Percentiles rank a stretch among this genome's conserved stretches.
These are phyloP conservation scores for Mycena amicta DNA, from an alignment of 768 basidiomycete species.

Conservation along the genomic window DNA sequence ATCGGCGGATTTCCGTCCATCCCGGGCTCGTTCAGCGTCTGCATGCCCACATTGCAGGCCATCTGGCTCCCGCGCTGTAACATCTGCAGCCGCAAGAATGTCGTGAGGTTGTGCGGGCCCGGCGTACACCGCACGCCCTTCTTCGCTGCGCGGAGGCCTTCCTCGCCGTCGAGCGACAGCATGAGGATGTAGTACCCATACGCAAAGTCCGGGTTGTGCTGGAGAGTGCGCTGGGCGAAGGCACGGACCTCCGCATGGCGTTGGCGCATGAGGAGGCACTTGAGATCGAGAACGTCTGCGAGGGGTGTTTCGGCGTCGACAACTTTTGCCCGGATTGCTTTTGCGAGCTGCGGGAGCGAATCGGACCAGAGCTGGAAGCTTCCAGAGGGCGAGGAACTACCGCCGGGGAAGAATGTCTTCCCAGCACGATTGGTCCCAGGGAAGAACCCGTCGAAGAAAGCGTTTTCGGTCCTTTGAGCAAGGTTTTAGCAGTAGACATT, in stretches of 20 bases:
- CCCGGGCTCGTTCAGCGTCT: not conserved
- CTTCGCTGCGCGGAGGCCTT: constrained; percentile 43
- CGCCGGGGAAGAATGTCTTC: constrained; percentile 31
- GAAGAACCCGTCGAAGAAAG: constrained; percentile 41
- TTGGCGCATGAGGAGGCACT: constrained; percentile 38
- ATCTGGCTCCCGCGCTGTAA: constrained; percentile 41
- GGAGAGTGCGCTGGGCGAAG: constrained; percentile 36
- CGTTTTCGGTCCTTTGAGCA: constrained; percentile 35
- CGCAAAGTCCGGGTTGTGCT: constrained; percentile 44
- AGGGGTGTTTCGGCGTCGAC: constrained; percentile 33
- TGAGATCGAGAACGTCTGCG: constrained; percentile 50
- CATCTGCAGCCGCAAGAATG: constrained; percentile 39
- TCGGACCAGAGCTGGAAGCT: constrained; percentile 26
- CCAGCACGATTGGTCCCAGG: not conserved
- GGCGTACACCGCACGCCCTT: constrained; percentile 43
- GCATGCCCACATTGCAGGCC: constrained; percentile 35
- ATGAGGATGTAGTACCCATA: constrained; percentile 44
- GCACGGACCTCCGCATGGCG: constrained; percentile 36
- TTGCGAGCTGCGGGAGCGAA: constrained; percentile 43
- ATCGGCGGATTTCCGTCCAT: not conserved
- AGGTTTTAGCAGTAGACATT: constrained; percentile 37
- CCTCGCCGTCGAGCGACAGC: constrained; percentile 36
- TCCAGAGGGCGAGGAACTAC: too few relatives aligned
- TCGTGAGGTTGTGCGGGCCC: constrained; percentile 27
- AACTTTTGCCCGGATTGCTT: constrained; percentile 37